These are phyloP conservation scores for Rhodotorula sp. DNA, from an alignment of 1,284 basidiomycete genomes.

Conservation along the genomic window DNA sequence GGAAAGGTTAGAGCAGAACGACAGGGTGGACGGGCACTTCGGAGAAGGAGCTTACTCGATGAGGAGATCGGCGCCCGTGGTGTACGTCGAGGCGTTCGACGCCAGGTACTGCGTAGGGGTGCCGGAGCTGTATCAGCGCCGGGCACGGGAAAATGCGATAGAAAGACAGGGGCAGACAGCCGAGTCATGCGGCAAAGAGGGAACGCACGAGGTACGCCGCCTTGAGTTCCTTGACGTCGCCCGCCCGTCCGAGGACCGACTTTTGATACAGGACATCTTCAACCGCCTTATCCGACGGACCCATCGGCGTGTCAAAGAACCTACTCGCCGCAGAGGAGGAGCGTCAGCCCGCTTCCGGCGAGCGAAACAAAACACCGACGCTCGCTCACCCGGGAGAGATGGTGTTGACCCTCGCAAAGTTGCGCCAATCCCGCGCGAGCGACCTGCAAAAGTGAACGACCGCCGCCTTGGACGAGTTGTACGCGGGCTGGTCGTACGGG, in stretches of 20 bases:
- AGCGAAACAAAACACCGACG: no score
- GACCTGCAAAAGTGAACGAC: constrained; percentile 60
- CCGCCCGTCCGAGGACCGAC: constrained; percentile 43
- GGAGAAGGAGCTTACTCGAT: constrained; percentile 15
- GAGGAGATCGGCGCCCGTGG: constrained; percentile 27
- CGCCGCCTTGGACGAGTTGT: constrained; percentile 52
- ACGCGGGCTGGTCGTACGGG: constrained; percentile 39
- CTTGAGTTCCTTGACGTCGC: constrained; percentile 47
- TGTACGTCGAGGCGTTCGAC: constrained; percentile 23
- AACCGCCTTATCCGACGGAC: constrained; percentile 36
- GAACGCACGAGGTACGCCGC: constrained; percentile 26
- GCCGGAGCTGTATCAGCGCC: no score
- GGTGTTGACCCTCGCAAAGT: constrained; percentile 46
- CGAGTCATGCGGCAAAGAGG: no score
- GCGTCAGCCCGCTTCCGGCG: no score
- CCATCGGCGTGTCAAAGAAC: constrained; percentile 46
- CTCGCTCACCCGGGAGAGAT: constrained; percentile 42
- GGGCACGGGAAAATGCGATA: no score
- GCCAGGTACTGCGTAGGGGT: constrained; percentile 10
- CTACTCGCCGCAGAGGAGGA: constrained; percentile 17
- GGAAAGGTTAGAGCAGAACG: background rate
- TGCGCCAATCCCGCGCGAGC: constrained; percentile 61
- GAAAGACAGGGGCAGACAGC: background rate
- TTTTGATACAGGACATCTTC: constrained; percentile 39
- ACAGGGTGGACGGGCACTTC: background rate